phyloP scores from a whole-genome alignment of 2,329 filamentous ascomycete species.

The Diaporthe sp. region DNA sequence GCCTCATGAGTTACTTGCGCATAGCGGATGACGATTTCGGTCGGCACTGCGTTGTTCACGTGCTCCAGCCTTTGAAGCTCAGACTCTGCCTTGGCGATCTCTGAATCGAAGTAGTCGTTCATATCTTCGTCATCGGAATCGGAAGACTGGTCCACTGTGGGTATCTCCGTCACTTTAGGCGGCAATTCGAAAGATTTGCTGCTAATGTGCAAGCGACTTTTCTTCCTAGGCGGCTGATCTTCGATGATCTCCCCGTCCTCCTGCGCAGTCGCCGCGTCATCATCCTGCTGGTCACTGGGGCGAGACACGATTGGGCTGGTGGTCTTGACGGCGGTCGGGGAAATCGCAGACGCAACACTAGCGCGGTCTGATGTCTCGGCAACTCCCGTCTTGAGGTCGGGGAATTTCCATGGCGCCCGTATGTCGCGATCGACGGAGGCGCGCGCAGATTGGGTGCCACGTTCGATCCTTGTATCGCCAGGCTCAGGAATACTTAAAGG shows the following conservation, averaged over 20 bases:
- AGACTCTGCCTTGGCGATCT: constrained; percentile 66
- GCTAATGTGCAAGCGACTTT: constrained; percentile 48
- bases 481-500: constrained; percentile 61
- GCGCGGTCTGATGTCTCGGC: constrained; percentile 40
- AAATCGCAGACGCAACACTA: constrained; percentile 41
- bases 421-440: constrained; percentile 51
- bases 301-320: constrained; percentile 39
- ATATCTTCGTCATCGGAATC: constrained; percentile 71
- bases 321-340: constrained; percentile 39
- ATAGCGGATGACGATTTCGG: constrained; percentile 61
- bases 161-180: constrained; percentile 50
- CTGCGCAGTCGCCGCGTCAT: constrained; percentile 32
- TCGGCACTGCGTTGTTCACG: constrained; percentile 54
- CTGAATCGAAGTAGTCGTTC: constrained; percentile 67
- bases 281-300: constrained; percentile 27
- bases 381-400: constrained; percentile 44
- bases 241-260: constrained; percentile 42
- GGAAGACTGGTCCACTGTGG: constrained; percentile 60
- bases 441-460: constrained; percentile 54
- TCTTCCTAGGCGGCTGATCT: constrained; percentile 42
- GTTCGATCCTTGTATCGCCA: constrained; percentile 60
- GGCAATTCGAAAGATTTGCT: constrained; percentile 58
- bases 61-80: constrained; percentile 63
- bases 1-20: constrained; percentile 64
- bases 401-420: constrained; percentile 40